Evolutionary conservation across 2,329 filamentous ascomycete genomes (phyloP).

Genomic region (Colletotrichum agaves): DNA sequence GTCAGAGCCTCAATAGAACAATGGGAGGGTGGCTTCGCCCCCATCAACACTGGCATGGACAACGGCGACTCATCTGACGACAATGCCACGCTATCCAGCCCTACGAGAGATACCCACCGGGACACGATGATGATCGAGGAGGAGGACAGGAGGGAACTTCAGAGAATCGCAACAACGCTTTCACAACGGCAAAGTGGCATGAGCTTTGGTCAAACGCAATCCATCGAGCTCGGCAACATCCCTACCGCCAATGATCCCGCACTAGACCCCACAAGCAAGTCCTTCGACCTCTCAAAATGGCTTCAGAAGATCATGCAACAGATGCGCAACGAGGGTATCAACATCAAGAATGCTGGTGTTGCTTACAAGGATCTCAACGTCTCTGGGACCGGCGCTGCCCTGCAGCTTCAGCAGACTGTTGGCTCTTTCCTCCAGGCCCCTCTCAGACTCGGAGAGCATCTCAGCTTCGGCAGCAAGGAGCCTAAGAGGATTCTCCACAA

Average conservation of each 20-base stretch:
- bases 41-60: slow-evolving; percentile 26
- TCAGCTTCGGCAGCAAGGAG: slow-evolving; percentile 57
- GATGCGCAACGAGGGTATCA: slow-evolving; percentile 66
- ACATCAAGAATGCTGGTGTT: slow-evolving; percentile 65
- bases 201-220: slow-evolving; percentile 36
- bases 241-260: slow-evolving; percentile 43
- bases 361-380: slow-evolving; percentile 74
- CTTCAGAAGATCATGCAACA: slow-evolving; percentile 50
- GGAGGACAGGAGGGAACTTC: slow-evolving; percentile 49
- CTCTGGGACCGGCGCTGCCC: slow-evolving; percentile 71
- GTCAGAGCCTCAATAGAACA: slow-evolving; percentile 6
- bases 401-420: slow-evolving; percentile 77
- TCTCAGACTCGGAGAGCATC: slow-evolving; percentile 65
- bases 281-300: slow-evolving; percentile 57
- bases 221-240: slow-evolving; percentile 19
- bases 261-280: slow-evolving; percentile 50
- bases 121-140: slow-evolving; percentile 43
- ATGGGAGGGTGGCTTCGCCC: slow-evolving; percentile 14
- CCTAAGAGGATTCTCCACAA: slow-evolving; percentile 70
- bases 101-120: slow-evolving; percentile 22
- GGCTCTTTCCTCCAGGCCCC: slow-evolving; percentile 67
- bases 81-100: slow-evolving; percentile 5
- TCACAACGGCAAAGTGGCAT: slow-evolving; percentile 48
- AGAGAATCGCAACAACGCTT: slow-evolving; percentile 52
- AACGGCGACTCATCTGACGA: slow-evolving; percentile 25